phyloP scores from a whole-genome alignment of 768 basidiomycete species.

The Hericium erinaceus region DNA sequence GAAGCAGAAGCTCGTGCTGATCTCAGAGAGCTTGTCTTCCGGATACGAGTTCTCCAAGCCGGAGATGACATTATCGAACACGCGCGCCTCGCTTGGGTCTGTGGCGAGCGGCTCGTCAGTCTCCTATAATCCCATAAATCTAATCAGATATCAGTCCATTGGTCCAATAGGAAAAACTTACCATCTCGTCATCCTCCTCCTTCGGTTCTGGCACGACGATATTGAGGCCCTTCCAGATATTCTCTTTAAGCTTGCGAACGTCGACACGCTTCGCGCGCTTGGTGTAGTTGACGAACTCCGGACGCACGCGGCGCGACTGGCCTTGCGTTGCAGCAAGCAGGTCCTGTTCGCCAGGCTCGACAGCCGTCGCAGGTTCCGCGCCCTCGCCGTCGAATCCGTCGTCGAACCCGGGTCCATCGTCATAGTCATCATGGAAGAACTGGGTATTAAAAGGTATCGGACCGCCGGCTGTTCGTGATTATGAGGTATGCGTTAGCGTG shows the following conservation, averaged over 20 bases:
- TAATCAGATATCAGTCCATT: neutral
- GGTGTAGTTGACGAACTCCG: slow-evolving; percentile 88
- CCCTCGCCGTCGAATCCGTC: slow-evolving; percentile 56
- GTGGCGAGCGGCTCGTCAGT: slow-evolving; percentile 44
- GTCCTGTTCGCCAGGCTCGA: slow-evolving; percentile 75
- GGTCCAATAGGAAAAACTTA: slow-evolving; percentile 17
- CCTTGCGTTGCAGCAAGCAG: slow-evolving; percentile 74
- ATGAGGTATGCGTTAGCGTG: too few species aligned
- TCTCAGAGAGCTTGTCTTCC: slow-evolving; percentile 91
- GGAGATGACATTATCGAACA: slow-evolving; percentile 75
- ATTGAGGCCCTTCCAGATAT: slow-evolving; percentile 91
- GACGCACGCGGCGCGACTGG: slow-evolving; percentile 68
- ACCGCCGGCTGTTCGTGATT: slow-evolving; percentile 33
- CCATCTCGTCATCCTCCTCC: slow-evolving; percentile 43
- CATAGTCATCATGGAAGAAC: slow-evolving; percentile 91
- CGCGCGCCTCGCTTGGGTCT: slow-evolving; percentile 55
- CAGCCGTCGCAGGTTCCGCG: slow-evolving; percentile 27
- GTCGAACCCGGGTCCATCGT: slow-evolving; percentile 58
- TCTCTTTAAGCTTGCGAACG: slow-evolving; percentile 93
- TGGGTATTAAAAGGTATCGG: slow-evolving; percentile 87
- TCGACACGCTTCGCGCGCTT: slow-evolving; percentile 95
- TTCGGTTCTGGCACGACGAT: slow-evolving; percentile 46
- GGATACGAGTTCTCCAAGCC: slow-evolving; percentile 80
- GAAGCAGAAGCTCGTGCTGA: slow-evolving; percentile 98
- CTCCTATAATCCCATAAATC: slow-evolving; percentile 33